These are phyloP conservation scores for Rhododendron ferrugineum DNA, from an alignment of 148 eudicot genomes.

Conservation along the genomic window DNA sequence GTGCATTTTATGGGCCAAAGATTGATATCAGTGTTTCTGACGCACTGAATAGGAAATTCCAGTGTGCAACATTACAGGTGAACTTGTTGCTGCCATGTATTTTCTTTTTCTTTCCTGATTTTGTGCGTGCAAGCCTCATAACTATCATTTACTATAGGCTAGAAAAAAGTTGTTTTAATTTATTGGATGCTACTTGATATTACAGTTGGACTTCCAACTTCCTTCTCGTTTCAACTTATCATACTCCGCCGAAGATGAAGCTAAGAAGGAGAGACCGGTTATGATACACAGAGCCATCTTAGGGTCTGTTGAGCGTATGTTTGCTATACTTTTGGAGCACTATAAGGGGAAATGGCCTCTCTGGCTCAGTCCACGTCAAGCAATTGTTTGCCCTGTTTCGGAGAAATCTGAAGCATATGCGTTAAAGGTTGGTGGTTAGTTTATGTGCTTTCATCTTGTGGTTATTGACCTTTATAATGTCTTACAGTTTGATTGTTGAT, in stretches of 20 bases:
- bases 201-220: conserved; percentile 95
- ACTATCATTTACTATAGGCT: not conserved
- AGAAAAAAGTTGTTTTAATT: not conserved
- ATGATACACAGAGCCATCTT: conserved; percentile 95
- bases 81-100: conserved; percentile 3
- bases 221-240: conserved; percentile 82
- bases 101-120: not conserved
- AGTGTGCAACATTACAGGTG: conserved; percentile 99
- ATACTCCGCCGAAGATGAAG: conserved; percentile 94
- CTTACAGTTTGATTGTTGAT: not conserved
- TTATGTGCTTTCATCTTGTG: not conserved
- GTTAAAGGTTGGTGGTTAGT: conserved; percentile 47
- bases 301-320: conserved; percentile 97
- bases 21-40: conserved; percentile 97
- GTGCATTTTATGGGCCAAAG: conserved; percentile 99
- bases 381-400: conserved; percentile 85
- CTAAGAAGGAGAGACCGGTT: conserved; percentile 91
- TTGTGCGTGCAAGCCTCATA: not conserved
- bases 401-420: conserved; percentile 80
- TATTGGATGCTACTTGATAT: conserved; percentile 5
- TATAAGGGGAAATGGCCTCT: conserved; percentile 98
- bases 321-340: conserved; percentile 97
- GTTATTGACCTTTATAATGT: not conserved
- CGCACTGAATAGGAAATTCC: conserved; percentile 92
- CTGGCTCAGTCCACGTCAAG: conserved; percentile 98